Percentiles rank a stretch among this genome's conserved stretches.
These are phyloP conservation scores for Tritrichomonas musculus DNA, from an alignment of 208 protist species.

Conservation along the genomic window DNA sequence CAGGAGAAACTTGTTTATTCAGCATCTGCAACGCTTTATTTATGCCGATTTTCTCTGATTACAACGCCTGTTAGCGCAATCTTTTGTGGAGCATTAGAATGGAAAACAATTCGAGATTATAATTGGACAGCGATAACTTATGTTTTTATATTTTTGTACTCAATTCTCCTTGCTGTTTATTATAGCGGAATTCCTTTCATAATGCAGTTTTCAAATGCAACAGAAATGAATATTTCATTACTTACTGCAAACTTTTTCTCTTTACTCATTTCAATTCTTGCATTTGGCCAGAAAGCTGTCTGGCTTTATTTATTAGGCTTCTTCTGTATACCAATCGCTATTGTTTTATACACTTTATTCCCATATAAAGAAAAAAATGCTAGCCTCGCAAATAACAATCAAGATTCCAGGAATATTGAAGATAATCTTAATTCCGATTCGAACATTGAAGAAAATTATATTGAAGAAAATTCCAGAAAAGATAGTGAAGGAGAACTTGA, in stretches of 20 bases:
- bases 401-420: no score
- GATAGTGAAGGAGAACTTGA: no score
- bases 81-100: not conserved
- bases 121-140: not conserved
- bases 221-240: constrained; percentile 9
- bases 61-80: not conserved
- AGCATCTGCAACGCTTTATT: not conserved
- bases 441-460: no score
- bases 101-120: not conserved
- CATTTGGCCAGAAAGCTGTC: not conserved
- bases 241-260: not conserved
- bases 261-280: not conserved
- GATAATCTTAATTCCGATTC: no score
- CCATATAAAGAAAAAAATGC: not conserved
- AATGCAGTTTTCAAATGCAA: constrained; percentile 1
- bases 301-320: constrained; percentile 15
- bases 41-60: not conserved
- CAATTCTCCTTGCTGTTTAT: not conserved
- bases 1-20: not conserved
- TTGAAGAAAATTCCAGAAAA: no score
- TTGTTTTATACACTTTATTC: not conserved
- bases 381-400: not conserved
- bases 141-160: not conserved
- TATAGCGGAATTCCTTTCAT: not conserved
- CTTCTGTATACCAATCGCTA: not conserved